Conservation (phyloP, 2,329 filamentous ascomycete genomes). For the Triangularia setosa region DNA sequence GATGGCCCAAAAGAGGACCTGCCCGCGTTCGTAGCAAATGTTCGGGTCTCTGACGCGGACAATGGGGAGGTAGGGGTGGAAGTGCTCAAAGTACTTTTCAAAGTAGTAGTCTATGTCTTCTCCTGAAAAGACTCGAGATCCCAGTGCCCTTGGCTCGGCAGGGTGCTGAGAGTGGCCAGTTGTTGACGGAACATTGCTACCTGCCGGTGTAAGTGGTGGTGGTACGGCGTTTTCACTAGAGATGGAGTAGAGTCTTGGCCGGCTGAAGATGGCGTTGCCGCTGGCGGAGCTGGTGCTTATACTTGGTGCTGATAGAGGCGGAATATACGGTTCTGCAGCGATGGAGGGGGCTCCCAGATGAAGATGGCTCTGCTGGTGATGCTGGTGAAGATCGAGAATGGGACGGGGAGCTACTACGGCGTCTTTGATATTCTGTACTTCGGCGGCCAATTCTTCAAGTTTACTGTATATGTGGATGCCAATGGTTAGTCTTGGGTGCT, state of each 20-base stretch:
- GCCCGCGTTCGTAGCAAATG: conserved; percentile 44
- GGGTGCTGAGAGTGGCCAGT: conserved; percentile 24
- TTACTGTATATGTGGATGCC: conserved; percentile 39
- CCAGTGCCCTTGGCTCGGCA: conserved; percentile 42
- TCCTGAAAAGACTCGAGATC: conserved; percentile 45
- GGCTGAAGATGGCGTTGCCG: conserved; percentile 11
- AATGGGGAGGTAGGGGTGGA: conserved; percentile 51
- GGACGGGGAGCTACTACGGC: conserved; percentile 36
- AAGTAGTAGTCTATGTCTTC: conserved; percentile 56
- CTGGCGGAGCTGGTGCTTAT: conserved; percentile 7
- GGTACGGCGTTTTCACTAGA: conserved; percentile 16
- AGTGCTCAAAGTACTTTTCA: conserved; percentile 50
- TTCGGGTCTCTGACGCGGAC: conserved; percentile 48
- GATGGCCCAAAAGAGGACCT: conserved; percentile 53
- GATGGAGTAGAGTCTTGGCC: conserved; percentile 11
- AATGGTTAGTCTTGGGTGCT: background rate
- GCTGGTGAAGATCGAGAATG: conserved; percentile 11
- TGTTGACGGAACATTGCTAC: conserved; percentile 12
- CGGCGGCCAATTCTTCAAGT: conserved; percentile 51
- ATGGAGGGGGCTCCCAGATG: background rate
- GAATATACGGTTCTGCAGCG: background rate
- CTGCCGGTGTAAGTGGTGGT: conserved; percentile 8
- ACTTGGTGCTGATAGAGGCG: background rate
- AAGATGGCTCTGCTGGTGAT: background rate
- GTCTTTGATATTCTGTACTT: conserved; percentile 53